A percentile compares a stretch with the other conserved stretches of the same genome.
Conservation (phyloP, 73 alveolate species). For the Symbiodinium pilosum region DNA sequence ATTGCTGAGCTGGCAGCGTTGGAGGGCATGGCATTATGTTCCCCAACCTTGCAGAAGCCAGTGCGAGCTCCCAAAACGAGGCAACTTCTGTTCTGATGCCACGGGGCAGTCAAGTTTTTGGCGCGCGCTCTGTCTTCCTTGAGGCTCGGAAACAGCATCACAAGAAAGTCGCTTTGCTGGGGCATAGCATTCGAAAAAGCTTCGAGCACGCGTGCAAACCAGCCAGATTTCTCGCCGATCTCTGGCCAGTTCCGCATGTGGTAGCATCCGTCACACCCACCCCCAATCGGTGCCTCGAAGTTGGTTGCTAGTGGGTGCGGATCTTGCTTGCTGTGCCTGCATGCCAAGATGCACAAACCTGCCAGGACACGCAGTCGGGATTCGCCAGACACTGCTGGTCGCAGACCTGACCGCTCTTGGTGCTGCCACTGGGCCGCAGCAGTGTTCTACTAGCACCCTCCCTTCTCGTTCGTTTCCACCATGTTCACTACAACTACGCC, state of each 20-base stretch:
- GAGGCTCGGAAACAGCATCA: neutral
- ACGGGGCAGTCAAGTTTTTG: neutral
- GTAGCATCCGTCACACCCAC: constrained; percentile 31
- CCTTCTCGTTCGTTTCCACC: no score
- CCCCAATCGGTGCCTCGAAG: neutral
- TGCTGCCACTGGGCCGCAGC: no score
- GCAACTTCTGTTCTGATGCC: neutral
- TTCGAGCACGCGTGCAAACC: neutral
- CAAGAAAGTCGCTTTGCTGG: neutral
- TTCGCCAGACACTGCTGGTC: neutral
- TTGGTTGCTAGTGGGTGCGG: neutral
- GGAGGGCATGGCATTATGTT: neutral
- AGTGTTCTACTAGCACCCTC: no score
- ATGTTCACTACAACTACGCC: no score
- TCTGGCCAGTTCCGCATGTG: constrained; percentile 27
- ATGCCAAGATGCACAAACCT: neutral
- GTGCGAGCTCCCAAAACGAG: neutral
- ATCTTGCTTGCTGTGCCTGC: no score
- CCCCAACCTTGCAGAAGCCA: neutral
- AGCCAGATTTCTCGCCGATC: constrained; percentile 15
- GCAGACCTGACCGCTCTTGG: constrained; percentile 15
- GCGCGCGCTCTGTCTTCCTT: constrained; percentile 2
- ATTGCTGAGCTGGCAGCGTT: neutral
- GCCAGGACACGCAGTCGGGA: constrained; percentile 22
- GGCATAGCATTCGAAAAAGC: neutral